phyloP scores from a whole-genome alignment of 2,329 filamentous ascomycete species.

The Remersonia thermophila region DNA sequence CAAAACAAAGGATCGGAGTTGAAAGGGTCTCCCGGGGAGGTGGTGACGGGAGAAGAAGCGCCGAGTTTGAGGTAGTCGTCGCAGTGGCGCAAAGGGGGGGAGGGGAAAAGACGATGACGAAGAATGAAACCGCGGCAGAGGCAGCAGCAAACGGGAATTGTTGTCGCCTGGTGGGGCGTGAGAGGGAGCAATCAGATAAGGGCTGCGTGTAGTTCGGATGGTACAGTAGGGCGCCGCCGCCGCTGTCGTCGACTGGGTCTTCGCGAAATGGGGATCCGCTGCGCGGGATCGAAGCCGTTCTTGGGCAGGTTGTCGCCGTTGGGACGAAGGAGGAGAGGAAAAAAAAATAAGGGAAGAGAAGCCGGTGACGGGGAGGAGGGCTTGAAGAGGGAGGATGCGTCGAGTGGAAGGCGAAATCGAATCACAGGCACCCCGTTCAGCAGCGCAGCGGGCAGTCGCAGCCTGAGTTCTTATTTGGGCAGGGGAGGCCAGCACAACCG shows the following conservation, averaged over 20 bases:
- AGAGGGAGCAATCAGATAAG: conserved; percentile 27
- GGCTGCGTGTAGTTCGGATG: too few relatives aligned
- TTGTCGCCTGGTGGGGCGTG: conserved; percentile 3
- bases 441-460: conserved; percentile 24
- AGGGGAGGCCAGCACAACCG: conserved; percentile 14
- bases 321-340: too few relatives aligned
- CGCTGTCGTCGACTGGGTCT: too few relatives aligned
- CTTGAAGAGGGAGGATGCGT: conserved; percentile 11
- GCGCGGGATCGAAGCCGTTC: too few relatives aligned
- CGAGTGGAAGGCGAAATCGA: conserved; percentile 22
- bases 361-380: conserved; percentile 22
- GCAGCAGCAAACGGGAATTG: neutral
- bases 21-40: conserved; percentile 11
- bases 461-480: conserved; percentile 21
- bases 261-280: too few relatives aligned
- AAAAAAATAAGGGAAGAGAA: too few relatives aligned
- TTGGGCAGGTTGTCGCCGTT: too few relatives aligned
- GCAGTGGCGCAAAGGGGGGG: conserved; percentile 8
- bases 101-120: neutral
- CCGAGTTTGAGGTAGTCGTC: conserved; percentile 12
- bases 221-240: too few relatives aligned
- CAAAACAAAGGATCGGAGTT: neutral
- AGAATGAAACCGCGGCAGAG: neutral
- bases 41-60: conserved; percentile 8
- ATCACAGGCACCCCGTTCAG: conserved; percentile 12